These are phyloP conservation scores for Suhomyces pyralidae DNA, from an alignment of 805 yeast genomes.

Conservation along the genomic window DNA sequence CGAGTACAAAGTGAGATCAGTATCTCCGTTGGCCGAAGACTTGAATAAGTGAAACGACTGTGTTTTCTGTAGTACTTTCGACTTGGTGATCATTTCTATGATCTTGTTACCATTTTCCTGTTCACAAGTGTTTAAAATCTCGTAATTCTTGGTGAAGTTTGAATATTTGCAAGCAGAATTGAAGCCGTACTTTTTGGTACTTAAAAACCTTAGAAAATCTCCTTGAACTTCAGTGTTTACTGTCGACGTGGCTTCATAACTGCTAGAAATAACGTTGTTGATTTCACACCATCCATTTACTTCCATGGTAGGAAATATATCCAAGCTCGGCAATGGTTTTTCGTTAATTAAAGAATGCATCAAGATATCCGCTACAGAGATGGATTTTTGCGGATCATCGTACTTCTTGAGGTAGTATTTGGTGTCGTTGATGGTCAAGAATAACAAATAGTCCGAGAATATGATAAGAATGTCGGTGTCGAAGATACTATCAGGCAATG, in stretches of 20 bases:
- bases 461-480: slow-evolving; percentile 58
- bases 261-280: slow-evolving; percentile 50
- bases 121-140: slow-evolving; percentile 12
- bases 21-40: slow-evolving; percentile 16
- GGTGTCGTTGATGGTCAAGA: slow-evolving; percentile 53
- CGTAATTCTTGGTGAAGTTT: slow-evolving; percentile 24
- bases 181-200: slow-evolving; percentile 26
- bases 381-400: slow-evolving; percentile 30
- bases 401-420: slow-evolving; percentile 27
- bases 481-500: slow-evolving; percentile 8
- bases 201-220: slow-evolving; percentile 26
- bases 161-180: slow-evolving; percentile 17
- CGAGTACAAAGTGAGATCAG: slow-evolving; percentile 45
- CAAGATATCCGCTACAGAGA: slow-evolving; percentile 71
- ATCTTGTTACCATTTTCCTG: slow-evolving; percentile 32
- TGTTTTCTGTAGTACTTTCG: slow-evolving; percentile 69
- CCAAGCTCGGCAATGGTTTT: slow-evolving; percentile 57
- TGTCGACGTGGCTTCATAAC: slow-evolving; percentile 32
- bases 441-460: slow-evolving; percentile 76
- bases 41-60: slow-evolving; percentile 86
- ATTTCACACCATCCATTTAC: slow-evolving; percentile 70
- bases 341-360: slow-evolving; percentile 91
- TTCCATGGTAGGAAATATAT: slow-evolving; percentile 57
- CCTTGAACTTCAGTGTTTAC: slow-evolving; percentile 8
- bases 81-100: slow-evolving; percentile 59